These are phyloP conservation scores for Alternaria sp. DNA, from an alignment of 2,329 filamentous ascomycete genomes.

Conservation along the genomic window DNA sequence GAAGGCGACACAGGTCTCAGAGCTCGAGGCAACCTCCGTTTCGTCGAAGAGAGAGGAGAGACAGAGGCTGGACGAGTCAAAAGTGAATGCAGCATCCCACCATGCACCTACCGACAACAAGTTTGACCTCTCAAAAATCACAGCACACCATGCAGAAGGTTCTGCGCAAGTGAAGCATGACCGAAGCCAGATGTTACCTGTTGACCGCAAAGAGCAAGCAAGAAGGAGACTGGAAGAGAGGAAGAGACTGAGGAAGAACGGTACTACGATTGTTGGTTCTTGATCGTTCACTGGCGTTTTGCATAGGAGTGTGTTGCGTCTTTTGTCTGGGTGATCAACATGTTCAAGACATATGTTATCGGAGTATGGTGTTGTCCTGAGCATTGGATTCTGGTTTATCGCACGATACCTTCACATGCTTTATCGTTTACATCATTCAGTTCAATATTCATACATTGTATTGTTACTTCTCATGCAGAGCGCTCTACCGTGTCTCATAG, in stretches of 20 bases:
- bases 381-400: constrained; percentile 19
- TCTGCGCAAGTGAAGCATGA: constrained; percentile 29
- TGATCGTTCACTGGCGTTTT: background rate
- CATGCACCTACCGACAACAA: constrained; percentile 21
- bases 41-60: constrained; percentile 1
- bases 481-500: background rate
- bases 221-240: constrained; percentile 33
- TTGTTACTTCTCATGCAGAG: constrained; percentile 1
- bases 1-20: constrained; percentile 2
- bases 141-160: constrained; percentile 32
- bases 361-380: background rate
- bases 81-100: background rate
- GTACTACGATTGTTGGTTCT: constrained; percentile 1
- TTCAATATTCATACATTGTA: constrained; percentile 13
- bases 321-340: background rate
- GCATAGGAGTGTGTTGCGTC: background rate
- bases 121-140: constrained; percentile 31
- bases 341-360: background rate
- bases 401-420: constrained; percentile 31
- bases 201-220: constrained; percentile 38
- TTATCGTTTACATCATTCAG: constrained; percentile 3
- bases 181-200: constrained; percentile 21
- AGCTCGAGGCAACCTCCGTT: constrained; percentile 8
- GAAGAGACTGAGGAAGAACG: constrained; percentile 35
- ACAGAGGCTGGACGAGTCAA: background rate